Evolutionary conservation across 352 stramenopile species (phyloP).

Genomic region (Phytophthora chlamydospora): DNA sequence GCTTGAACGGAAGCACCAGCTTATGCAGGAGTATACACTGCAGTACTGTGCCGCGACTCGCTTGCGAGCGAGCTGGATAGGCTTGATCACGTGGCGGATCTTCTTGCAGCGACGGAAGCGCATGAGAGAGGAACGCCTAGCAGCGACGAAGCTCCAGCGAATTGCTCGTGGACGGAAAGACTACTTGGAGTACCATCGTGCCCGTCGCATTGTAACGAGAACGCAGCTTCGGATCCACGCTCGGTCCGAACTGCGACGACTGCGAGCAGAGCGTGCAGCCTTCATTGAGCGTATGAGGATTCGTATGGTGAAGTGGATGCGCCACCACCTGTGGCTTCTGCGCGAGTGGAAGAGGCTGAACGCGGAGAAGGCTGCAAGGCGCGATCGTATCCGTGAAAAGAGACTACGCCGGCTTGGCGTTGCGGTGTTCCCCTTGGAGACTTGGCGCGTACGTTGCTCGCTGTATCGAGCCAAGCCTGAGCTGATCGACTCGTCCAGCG

Average conservation of each 20-base stretch:
- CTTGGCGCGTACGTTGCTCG: conserved; percentile 32
- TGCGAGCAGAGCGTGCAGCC: conserved; percentile 36
- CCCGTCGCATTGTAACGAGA: conserved; percentile 9
- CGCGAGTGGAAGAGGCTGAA: conserved; percentile 61
- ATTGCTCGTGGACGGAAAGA: conserved; percentile 30
- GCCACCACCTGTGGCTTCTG: conserved; percentile 41
- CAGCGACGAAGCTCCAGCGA: conserved; percentile 58
- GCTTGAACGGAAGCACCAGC: conserved; percentile 37
- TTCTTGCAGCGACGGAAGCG: conserved; percentile 26
- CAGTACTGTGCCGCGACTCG: conserved; percentile 60
- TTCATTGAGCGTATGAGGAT: conserved; percentile 55
- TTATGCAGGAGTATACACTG: conserved; percentile 32
- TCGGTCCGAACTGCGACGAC: conserved; percentile 36
- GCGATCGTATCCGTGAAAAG: conserved; percentile 55
- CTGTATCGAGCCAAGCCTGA: conserved; percentile 39
- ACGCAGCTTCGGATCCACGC: conserved; percentile 43
- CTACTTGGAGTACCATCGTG: conserved; percentile 29
- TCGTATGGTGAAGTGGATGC: conserved; percentile 61
- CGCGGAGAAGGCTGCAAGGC: conserved; percentile 42
- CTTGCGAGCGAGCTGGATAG: conserved; percentile 50
- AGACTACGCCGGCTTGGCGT: conserved; percentile 38
- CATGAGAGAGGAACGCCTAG: conserved; percentile 48
- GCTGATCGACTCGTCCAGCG: neutral
- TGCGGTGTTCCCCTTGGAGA: conserved; percentile 38
- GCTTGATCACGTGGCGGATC: conserved; percentile 26